Base-by-base conservation (phyloP, 768 basidiomycete genomes). In the Mycena galopus region DNA sequence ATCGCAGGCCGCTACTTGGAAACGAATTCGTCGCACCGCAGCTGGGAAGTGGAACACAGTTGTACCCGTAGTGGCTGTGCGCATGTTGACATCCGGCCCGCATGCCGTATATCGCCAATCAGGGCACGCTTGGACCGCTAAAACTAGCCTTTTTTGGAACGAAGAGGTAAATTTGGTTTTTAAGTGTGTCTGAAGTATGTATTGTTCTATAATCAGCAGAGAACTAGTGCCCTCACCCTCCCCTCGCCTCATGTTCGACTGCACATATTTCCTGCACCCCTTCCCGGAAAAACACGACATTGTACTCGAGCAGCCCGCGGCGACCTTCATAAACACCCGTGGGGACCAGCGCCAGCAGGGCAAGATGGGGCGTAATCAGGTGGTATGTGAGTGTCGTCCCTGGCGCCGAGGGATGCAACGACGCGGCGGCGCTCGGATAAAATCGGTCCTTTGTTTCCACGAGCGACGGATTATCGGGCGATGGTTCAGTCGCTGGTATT, bases 301-400 rank as follows among this genome's bases (percentile, higher is more conserved):
- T 96, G 82, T 93, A 96, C 78, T 96, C 95, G 33, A 96, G 85
- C 56, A 96, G 83, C 25, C 93, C 94, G 21, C 93, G 86, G 65
- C 92, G 87, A 71, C 88, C 86, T 63, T 95, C 92, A 74, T 89
- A 95, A 57, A 94, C 90, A 35, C 86, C 83, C 2, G 93, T 92
- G 30, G 93, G 93, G 21, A 96, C 78, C 62, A 96, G 83, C 3
- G 93, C 93, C 63, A 96, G 83, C 60, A 94, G 83, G 17, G 91
- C 91, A 27, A 94, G 87, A 67, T 89, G 90, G 68, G 89, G 88
- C 67, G 93, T 94, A 75, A 96, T 89, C 58, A 92, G 85, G 81
- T 96, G 94, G 80, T 94, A 95, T 14, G 94, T 93, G 71, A 96
- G 84, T n/a, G 94, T 95, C 33, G 92, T 91, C 12, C 91, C 90